These are phyloP conservation scores for Hirsutella minnesotensis DNA, from an alignment of 2,329 filamentous ascomycete species.

Conservation along the genomic window DNA sequence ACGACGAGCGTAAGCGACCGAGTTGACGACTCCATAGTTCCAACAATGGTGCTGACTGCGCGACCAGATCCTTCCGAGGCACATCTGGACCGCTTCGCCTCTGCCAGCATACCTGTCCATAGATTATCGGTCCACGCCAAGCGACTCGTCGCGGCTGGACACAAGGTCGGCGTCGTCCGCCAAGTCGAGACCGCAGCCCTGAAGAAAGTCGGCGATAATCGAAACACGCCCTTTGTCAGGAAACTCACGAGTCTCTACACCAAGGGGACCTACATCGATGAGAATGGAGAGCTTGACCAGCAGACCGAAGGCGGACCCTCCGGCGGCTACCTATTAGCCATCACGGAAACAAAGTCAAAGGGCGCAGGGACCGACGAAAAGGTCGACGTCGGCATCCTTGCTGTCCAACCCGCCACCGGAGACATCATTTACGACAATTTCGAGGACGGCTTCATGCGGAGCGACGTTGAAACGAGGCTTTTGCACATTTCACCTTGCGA, in stretches of 20 bases:
- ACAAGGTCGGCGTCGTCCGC: conserved; percentile 91
- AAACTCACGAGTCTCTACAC: conserved; percentile 96
- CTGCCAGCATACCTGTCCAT: conserved; percentile 89
- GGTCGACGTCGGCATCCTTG: conserved; percentile 81
- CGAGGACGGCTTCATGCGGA: conserved; percentile 94
- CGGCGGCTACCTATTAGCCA: conserved; percentile 84
- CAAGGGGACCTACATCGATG: conserved; percentile 94
- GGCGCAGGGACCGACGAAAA: conserved; percentile 80
- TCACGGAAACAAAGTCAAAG: conserved; percentile 77
- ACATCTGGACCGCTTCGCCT: conserved; percentile 83
- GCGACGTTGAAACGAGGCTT: conserved; percentile 88
- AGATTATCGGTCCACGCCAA: conserved; percentile 89
- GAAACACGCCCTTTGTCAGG: conserved; percentile 81
- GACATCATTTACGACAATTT: conserved; percentile 95
- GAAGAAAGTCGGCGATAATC: conserved; percentile 90
- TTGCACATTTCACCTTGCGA: conserved; percentile 94
- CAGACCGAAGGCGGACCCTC: conserved; percentile 33
- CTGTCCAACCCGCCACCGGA: conserved; percentile 89
- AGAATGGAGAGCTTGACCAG: conserved; percentile 66
- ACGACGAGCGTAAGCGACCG: conserved; percentile 62
- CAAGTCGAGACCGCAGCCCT: conserved; percentile 92
- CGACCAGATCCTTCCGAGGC: conserved; percentile 68
- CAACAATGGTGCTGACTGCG: background rate
- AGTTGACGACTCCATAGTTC: background rate
- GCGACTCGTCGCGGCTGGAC: conserved; percentile 77